Conservation (phyloP, 2,329 filamentous ascomycete species). For the Cordyceps cateniannulata region DNA sequence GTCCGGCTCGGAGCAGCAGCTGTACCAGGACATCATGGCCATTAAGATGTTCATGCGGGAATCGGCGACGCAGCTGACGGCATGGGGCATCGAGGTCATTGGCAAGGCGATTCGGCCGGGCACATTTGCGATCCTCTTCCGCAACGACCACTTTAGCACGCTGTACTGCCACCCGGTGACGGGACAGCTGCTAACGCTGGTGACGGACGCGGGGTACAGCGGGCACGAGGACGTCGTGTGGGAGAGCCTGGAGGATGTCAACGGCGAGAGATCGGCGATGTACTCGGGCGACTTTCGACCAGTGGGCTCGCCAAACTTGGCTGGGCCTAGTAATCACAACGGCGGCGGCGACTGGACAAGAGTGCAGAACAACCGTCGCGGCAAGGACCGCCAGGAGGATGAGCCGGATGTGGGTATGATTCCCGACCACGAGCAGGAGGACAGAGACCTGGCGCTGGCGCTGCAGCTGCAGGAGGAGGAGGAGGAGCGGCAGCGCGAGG, state of each 20-base stretch:
- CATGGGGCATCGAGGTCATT: conserved; percentile 71
- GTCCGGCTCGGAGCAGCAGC: conserved; percentile 64
- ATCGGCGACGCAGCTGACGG: conserved; percentile 82
- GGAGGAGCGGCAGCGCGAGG: conserved; percentile 67
- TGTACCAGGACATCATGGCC: conserved; percentile 74
- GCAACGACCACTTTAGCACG: conserved; percentile 96
- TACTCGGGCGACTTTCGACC: conserved; percentile 85
- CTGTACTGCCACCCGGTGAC: conserved; percentile 82
- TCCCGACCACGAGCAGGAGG: conserved; percentile 60
- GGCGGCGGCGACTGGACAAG: conserved; percentile 46
- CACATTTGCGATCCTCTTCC: conserved; percentile 82
- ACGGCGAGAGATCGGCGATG: conserved; percentile 74
- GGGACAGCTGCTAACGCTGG: conserved; percentile 69
- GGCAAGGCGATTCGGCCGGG: conserved; percentile 65
- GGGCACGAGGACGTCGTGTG: conserved; percentile 88
- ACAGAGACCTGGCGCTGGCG: conserved; percentile 80
- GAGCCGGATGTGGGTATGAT: conserved; percentile 22
- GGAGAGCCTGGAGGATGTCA: conserved; percentile 88
- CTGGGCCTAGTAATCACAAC: conserved; percentile 16
- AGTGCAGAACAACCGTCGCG: conserved; percentile 33
- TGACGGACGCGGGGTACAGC: conserved; percentile 89
- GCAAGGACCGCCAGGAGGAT: conserved; percentile 21
- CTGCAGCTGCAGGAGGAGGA: conserved; percentile 94
- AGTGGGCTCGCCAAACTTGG: conserved; percentile 51
- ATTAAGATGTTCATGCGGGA: conserved; percentile 77